phyloP scores from a whole-genome alignment of 2,329 filamentous ascomycete species.

The Cercospora citrullina region DNA sequence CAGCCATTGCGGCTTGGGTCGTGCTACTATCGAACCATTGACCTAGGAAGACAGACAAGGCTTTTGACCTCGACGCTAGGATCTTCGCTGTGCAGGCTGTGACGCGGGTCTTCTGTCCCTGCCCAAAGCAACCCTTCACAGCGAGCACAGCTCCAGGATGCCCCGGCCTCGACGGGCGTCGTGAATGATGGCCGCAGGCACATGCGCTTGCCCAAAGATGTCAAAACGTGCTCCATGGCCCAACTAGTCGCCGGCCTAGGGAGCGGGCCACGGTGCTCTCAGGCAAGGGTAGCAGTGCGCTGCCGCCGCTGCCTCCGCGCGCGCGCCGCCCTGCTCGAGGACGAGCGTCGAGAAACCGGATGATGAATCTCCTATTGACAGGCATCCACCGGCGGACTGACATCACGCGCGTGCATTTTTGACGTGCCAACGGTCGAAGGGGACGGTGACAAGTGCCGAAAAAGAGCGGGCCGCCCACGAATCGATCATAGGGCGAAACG shows the following conservation, averaged over 20 bases:
- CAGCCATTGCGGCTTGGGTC: constrained; percentile 29
- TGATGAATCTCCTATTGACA: constrained; percentile 23
- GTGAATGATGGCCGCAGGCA: constrained; percentile 15
- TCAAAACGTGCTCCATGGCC: constrained; percentile 17
- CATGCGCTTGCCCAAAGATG: constrained; percentile 25
- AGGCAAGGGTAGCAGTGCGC: constrained; percentile 8
- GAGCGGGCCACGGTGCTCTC: constrained; percentile 19
- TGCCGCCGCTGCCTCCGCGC: constrained; percentile 2
- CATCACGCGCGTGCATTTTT: constrained; percentile 22
- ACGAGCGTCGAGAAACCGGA: constrained; percentile 17
- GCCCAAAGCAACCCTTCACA: constrained; percentile 23
- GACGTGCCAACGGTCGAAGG: constrained; percentile 23
- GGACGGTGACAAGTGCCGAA: constrained; percentile 26
- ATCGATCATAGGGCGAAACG: constrained; percentile 20
- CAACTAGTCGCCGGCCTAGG: constrained; percentile 14
- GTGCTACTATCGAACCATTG: constrained; percentile 32
- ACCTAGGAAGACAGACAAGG: constrained; percentile 26
- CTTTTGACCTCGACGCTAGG: constrained; percentile 24
- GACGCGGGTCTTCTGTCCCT: constrained; percentile 28
- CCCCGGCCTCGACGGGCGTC: constrained; percentile 19
- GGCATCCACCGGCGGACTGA: constrained; percentile 24
- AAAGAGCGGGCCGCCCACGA: constrained; percentile 24
- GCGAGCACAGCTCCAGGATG: constrained; percentile 22
- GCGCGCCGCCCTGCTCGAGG: not conserved
- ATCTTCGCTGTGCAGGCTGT: constrained; percentile 31